A percentile compares a stretch with the other conserved stretches of the same genome.
Conservation (phyloP, 1,284 basidiomycete species). For the Chondrostereum purpureum region DNA sequence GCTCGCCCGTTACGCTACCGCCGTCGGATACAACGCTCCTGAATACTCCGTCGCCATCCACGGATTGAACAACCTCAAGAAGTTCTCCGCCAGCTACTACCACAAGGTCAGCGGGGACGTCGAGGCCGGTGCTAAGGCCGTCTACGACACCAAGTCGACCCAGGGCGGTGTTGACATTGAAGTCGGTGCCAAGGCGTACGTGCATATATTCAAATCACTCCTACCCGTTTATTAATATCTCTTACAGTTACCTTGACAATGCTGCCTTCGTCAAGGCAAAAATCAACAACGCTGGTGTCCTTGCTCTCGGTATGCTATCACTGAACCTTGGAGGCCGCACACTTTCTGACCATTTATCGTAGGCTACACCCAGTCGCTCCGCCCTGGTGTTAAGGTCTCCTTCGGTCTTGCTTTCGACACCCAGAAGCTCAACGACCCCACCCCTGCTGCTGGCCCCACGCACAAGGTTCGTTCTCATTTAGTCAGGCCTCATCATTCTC, state of each 20-base stretch:
- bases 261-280: slow-evolving; percentile 97
- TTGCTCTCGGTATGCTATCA: slow-evolving; percentile 63
- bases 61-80: slow-evolving; percentile 91
- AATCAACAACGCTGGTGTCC: slow-evolving; percentile 94
- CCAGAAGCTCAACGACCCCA: slow-evolving; percentile 72
- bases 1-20: slow-evolving; percentile 89
- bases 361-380: slow-evolving; percentile 89
- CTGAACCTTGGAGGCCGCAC: slow-evolving; percentile 3
- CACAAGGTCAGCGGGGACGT: slow-evolving; percentile 94
- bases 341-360: slow-evolving; percentile 6
- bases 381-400: slow-evolving; percentile 92
- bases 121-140: slow-evolving; percentile 96
- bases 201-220: slow-evolving; percentile 14
- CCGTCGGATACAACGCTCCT: slow-evolving; percentile 91
- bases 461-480: slow-evolving; percentile 53
- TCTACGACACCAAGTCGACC: slow-evolving; percentile 93
- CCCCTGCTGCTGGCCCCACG: slow-evolving; percentile 48
- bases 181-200: slow-evolving; percentile 92
- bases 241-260: slow-evolving; percentile 70
- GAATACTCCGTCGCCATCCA: slow-evolving; percentile 96
- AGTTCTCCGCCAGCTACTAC: slow-evolving; percentile 97
- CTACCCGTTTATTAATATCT: slow-evolving; percentile 3
- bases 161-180: slow-evolving; percentile 87
- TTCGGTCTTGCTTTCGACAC: slow-evolving; percentile 93
- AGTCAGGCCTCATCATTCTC: neutral